phyloP scores from a whole-genome alignment of 2,329 filamentous ascomycete genomes.

The Fonsecaea multimorphosa region DNA sequence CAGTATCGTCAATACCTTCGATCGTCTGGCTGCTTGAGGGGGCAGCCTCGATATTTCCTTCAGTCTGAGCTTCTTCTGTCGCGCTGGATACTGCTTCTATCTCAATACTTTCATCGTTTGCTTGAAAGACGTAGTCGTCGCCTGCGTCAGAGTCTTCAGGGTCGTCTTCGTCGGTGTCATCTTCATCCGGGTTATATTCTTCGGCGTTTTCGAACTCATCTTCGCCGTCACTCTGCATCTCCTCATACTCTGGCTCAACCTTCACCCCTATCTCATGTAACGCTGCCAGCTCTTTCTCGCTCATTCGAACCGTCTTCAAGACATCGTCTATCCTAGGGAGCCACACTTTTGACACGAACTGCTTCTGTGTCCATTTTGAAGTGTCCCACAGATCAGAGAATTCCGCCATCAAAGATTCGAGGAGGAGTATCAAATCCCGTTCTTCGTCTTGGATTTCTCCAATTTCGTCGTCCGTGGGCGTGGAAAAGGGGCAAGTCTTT shows the following conservation, averaged over 20 bases:
- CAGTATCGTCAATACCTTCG: slow-evolving; percentile 12
- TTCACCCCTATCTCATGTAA: not conserved
- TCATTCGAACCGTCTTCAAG: not conserved
- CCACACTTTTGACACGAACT: slow-evolving; percentile 5
- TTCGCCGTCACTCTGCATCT: not conserved
- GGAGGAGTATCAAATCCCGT: slow-evolving; percentile 7
- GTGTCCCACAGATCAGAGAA: not conserved
- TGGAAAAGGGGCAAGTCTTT: slow-evolving; percentile 3
- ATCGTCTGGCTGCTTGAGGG: not conserved
- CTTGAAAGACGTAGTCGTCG: not conserved
- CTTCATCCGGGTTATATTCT: too few species aligned
- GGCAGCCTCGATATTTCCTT: not conserved
- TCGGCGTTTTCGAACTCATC: not conserved
- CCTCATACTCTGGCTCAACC: not conserved
- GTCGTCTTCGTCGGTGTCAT: too few species aligned
- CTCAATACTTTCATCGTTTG: not conserved
- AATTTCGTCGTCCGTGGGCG: slow-evolving; percentile 1
- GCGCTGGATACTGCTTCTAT: not conserved
- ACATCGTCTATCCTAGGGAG: not conserved
- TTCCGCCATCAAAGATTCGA: not conserved
- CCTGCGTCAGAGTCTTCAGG: too few species aligned
- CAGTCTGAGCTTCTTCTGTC: not conserved
- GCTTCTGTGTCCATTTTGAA: not conserved
- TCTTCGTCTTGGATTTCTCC: slow-evolving; percentile 14
- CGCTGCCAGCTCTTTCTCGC: not conserved